Evolutionary conservation across 495 filamentous ascomycete genomes (phyloP).

Genomic region (Aspergillus coremiiformis): DNA sequence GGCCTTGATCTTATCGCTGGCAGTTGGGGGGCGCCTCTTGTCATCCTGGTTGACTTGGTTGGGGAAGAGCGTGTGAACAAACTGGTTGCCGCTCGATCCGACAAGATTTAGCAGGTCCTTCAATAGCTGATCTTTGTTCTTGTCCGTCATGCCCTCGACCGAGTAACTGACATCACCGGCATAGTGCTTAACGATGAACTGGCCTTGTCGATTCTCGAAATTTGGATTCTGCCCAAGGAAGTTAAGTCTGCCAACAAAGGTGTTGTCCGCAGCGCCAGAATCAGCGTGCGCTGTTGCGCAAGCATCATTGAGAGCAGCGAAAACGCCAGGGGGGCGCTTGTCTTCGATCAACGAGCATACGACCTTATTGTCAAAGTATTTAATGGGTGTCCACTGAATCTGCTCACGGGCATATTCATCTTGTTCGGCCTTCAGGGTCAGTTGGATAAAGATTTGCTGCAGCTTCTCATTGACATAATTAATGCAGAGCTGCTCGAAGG

Average conservation of each 20-base stretch:
- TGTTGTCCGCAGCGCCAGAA: slow-evolving; percentile 86
- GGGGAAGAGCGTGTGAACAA: slow-evolving; percentile 84
- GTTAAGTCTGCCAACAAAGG: slow-evolving; percentile 88
- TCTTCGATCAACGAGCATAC: slow-evolving; percentile 97
- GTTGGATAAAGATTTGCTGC: slow-evolving; percentile 98
- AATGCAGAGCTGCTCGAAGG: slow-evolving; percentile 98
- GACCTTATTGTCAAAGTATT: slow-evolving; percentile 99
- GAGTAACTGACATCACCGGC: slow-evolving; percentile 96
- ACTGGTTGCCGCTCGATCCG: slow-evolving; percentile 71
- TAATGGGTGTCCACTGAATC: slow-evolving; percentile 98
- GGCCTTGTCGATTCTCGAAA: slow-evolving; percentile 85
- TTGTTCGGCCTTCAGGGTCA: slow-evolving; percentile 94
- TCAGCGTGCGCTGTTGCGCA: slow-evolving; percentile 96
- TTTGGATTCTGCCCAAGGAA: slow-evolving; percentile 81
- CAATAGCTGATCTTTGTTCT: slow-evolving; percentile 96
- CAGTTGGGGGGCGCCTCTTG: slow-evolving; percentile 85
- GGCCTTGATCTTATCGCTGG: slow-evolving; percentile 92
- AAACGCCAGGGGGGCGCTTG: slow-evolving; percentile 83
- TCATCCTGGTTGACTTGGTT: slow-evolving; percentile 93
- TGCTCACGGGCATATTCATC: slow-evolving; percentile 95
- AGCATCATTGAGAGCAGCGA: slow-evolving; percentile 94
- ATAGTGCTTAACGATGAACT: slow-evolving; percentile 98
- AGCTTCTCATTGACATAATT: slow-evolving; percentile 99
- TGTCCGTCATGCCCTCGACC: slow-evolving; percentile 96
- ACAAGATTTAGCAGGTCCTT: slow-evolving; percentile 91